Base-by-base conservation (phyloP, 2,329 filamentous ascomycete species). In the Pseudodiploospora longispora region DNA sequence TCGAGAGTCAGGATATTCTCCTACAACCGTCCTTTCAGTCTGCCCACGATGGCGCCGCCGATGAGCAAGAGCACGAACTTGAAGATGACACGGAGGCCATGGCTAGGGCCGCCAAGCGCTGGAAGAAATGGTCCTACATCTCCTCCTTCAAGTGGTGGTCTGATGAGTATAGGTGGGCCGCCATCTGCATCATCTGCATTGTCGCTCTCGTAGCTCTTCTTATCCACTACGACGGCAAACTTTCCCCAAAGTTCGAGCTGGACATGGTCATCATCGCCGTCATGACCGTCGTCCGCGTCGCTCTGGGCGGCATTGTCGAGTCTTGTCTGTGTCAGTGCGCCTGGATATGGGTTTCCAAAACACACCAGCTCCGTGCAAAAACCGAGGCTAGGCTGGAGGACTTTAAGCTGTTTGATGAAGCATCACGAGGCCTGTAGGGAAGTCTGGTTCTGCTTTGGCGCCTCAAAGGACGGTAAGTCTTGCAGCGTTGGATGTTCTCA, bases 291-390 rank as follows among this genome's bases (percentile, higher is more conserved):
- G 57, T 61, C 6, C 59, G 63, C 10, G 54, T 67, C 3, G 58
- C 61, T 10, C 58, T 68, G 40, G 59, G 57, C 32, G 59, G 49
- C 5, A 58, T 67, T 8, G 55, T 67, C 34, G 63, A 66, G 44
- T 55, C 58, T 1, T 61, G 59, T 37, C 47, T 67, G 38, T 60
- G 62, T 43, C 64, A 68, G 48, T 61, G 55, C 9, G 64, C 64
- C 6, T 68, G 64, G 65, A 62, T 67, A 6, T 67, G 63, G 64
- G 59, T 66, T 1, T 62, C 62, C 4, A 59, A 62, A 28, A 56
- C 58, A 12, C 59, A 61, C n/a, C 59, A 62, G 46, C 38, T 43
- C 10, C 50, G 58, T 9, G 58, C 59, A 3, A 56, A 52, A 2
- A 58, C 56, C 5, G 54, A 56, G n/a, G 64, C 64, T 1, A 55